Evolutionary conservation across 2,329 filamentous ascomycete genomes (phyloP).

Genomic region (Trichophyton benhamiae): DNA sequence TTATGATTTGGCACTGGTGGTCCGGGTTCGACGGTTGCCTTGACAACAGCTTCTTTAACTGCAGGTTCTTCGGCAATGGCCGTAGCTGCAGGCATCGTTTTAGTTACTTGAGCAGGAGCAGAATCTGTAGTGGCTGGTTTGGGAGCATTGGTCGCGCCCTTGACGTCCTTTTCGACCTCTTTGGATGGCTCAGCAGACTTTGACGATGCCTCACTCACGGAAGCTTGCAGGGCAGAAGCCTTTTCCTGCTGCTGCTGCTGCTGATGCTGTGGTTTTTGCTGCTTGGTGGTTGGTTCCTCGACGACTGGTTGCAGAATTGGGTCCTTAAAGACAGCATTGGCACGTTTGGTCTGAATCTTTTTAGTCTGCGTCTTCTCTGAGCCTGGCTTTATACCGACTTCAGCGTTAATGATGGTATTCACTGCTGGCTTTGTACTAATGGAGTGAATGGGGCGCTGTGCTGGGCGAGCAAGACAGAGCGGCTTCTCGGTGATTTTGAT

Average conservation of each 20-base stretch:
- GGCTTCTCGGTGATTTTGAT: constrained; percentile 26
- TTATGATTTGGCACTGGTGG: background rate
- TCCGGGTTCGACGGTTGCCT: background rate
- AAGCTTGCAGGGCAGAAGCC: background rate
- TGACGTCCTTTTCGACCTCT: background rate
- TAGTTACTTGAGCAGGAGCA: background rate
- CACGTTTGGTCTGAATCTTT: constrained; percentile 42
- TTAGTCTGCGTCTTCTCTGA: constrained; percentile 19
- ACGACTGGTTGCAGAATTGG: constrained; percentile 1
- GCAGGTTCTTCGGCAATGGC: background rate
- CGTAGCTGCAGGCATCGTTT: background rate
- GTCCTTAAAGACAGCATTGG: constrained; percentile 26
- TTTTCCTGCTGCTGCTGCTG: background rate
- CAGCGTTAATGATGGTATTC: background rate
- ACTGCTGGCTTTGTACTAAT: background rate
- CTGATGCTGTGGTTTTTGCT: background rate
- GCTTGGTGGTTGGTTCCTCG: background rate
- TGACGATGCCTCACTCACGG: background rate
- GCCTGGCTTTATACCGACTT: constrained; percentile 19
- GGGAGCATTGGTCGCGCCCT: background rate
- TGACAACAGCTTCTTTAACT: background rate
- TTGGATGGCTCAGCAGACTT: background rate
- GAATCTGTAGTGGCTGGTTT: background rate
- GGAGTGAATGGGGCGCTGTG: constrained; percentile 42
- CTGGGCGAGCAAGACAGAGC: constrained; percentile 42